These are phyloP conservation scores for Euclidium syriacum DNA, from an alignment of 345 rosid species.

Conservation along the genomic window DNA sequence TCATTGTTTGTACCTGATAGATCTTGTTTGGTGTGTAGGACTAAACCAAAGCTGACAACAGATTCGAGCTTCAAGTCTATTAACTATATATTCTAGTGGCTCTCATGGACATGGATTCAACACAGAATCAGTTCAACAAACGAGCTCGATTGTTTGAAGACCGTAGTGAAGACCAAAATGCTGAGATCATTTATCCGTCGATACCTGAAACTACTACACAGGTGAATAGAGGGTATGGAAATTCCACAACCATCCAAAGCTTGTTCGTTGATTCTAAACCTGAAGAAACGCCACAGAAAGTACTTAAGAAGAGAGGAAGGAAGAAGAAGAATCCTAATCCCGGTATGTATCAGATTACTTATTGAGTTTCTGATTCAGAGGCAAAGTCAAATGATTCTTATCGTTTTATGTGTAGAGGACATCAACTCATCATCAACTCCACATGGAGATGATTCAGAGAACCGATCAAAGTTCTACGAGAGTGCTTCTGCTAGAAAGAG, in stretches of 20 bases:
- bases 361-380: background rate
- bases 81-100: slow-evolving; percentile 34
- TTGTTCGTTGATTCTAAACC: slow-evolving; percentile 37
- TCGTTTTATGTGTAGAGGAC: slow-evolving; percentile 33
- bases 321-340: slow-evolving; percentile 60
- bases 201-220: slow-evolving; percentile 22
- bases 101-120: slow-evolving; percentile 21
- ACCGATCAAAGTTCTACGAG: slow-evolving; percentile 52
- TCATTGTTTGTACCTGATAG: slow-evolving; percentile 52
- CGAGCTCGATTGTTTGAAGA: slow-evolving; percentile 62
- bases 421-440: slow-evolving; percentile 33
- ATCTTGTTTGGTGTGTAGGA: slow-evolving; percentile 51
- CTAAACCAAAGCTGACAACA: slow-evolving; percentile 46
- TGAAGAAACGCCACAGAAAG: slow-evolving; percentile 35
- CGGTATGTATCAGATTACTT: slow-evolving; percentile 39
- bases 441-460: slow-evolving; percentile 42
- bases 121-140: slow-evolving; percentile 41
- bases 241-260: slow-evolving; percentile 44
- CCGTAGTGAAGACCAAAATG: slow-evolving; percentile 47
- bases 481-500: slow-evolving; percentile 77
- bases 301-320: slow-evolving; percentile 56
- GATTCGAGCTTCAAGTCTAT: slow-evolving; percentile 57
- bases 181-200: slow-evolving; percentile 28
- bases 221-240: slow-evolving; percentile 30
- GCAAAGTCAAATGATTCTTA: background rate